Percentiles rank a stretch among this genome's conserved stretches.
phyloP scores from a whole-genome alignment of 129 eudicot species.

The Solidago caesia region DNA sequence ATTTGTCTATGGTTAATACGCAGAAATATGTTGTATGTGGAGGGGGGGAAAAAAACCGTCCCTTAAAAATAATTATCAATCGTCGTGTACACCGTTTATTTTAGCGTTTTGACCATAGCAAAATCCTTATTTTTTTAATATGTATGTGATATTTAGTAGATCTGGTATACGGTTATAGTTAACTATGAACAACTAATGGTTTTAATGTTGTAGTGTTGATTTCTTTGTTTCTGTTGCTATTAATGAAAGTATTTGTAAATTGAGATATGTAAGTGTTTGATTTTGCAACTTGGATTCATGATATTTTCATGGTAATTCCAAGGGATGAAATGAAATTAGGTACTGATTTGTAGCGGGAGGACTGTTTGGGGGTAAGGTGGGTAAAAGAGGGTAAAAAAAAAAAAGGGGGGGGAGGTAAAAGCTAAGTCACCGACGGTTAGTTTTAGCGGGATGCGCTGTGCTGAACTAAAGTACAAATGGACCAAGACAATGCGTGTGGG shows the following conservation, averaged over 20 bases:
- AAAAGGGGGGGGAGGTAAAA: not conserved
- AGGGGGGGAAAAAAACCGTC: not conserved
- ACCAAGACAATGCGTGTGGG: conserved; percentile 15
- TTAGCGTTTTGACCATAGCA: too few relatives aligned
- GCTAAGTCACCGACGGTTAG: conserved; percentile 27
- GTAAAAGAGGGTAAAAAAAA: conserved; percentile 20
- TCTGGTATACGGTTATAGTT: conserved; percentile 13
- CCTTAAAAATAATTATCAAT: not conserved
- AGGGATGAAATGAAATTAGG: too few relatives aligned
- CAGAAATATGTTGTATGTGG: too few relatives aligned
- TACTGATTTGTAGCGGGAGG: conserved; percentile 26
- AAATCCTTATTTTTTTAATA: too few relatives aligned
- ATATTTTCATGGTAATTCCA: not conserved
- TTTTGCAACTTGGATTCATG: not conserved
- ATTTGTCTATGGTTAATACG: not conserved
- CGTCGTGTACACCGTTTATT: too few relatives aligned
- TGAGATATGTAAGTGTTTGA: not conserved
- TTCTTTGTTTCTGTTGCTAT: not conserved
- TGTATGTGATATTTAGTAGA: not conserved
- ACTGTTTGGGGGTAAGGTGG: conserved; percentile 32
- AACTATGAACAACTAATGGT: too few relatives aligned
- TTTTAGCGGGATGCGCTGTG: not conserved
- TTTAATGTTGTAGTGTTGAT: too few relatives aligned
- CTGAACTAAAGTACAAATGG: conserved; percentile 23
- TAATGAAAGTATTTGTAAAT: conserved; percentile 23